Evolutionary conservation across 2,329 filamentous ascomycete species (phyloP).

Genomic region (Fusarium sp.): DNA sequence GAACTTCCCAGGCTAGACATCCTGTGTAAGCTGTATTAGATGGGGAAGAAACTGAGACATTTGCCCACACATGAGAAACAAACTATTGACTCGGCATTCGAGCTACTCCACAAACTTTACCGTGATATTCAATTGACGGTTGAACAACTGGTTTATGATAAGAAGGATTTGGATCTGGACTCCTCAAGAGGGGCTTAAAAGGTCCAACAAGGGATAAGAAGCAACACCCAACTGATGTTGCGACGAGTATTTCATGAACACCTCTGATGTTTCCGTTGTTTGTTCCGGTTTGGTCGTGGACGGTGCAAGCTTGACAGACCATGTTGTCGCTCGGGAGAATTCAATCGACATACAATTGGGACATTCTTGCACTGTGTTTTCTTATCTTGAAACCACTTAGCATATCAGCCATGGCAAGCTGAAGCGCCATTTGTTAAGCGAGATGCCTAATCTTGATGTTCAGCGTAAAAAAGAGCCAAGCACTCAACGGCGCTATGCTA

Average conservation of each 20-base stretch:
- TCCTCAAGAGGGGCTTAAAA: not conserved
- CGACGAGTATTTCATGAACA: not conserved
- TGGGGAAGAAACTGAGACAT: slow-evolving; percentile 2
- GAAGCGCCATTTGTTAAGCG: slow-evolving; percentile 14
- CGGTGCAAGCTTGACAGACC: not conserved
- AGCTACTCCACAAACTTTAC: not conserved
- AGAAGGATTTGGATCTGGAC: not conserved
- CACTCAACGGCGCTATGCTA: not conserved
- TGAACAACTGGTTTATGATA: not conserved
- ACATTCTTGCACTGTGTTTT: slow-evolving; percentile 4
- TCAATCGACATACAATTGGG: not conserved
- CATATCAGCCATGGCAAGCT: not conserved
- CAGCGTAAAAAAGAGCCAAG: slow-evolving; percentile 10
- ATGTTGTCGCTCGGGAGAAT: not conserved
- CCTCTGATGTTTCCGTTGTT: not conserved
- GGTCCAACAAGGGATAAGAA: not conserved
- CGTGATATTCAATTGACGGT: not conserved
- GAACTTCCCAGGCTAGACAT: slow-evolving; percentile 11
- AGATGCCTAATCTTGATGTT: slow-evolving; percentile 23
- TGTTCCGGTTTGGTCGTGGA: not conserved
- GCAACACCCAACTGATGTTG: not conserved
- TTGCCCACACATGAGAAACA: slow-evolving; percentile 5
- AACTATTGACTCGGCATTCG: slow-evolving; percentile 16
- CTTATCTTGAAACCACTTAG: slow-evolving; percentile 10
- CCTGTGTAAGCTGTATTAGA: slow-evolving; percentile 1